Percentiles rank a stretch among this genome's conserved stretches.
Conservation (phyloP, 352 stramenopile genomes). For the Globisporangium alternatum region DNA sequence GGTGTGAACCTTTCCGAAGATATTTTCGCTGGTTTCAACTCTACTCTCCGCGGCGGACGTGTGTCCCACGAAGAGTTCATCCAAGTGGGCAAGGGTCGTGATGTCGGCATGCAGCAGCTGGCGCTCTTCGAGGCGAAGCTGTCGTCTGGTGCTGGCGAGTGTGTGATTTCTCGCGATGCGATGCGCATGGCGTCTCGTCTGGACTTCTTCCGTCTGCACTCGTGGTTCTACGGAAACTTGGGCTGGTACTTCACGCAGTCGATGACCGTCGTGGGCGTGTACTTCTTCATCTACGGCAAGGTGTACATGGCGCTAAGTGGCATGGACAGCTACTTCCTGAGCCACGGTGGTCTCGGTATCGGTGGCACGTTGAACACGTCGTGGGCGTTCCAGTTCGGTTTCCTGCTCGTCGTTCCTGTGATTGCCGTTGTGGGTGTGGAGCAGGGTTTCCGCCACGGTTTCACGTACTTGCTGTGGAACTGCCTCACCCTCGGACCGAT, state of each 20-base stretch:
- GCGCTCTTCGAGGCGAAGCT: slow-evolving; percentile 98
- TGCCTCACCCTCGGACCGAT: slow-evolving; percentile 97
- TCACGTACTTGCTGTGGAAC: slow-evolving; percentile 93
- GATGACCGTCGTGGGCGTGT: slow-evolving; percentile 97
- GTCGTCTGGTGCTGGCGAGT: slow-evolving; percentile 95
- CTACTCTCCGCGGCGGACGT: slow-evolving; percentile 64
- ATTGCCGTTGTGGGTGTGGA: slow-evolving; percentile 95
- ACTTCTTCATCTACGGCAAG: slow-evolving; percentile 98
- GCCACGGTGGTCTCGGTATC: slow-evolving; percentile 91
- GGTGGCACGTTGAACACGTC: slow-evolving; percentile 94
- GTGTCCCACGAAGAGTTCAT: slow-evolving; percentile 85
- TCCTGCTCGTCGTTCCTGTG: slow-evolving; percentile 96
- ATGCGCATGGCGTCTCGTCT: slow-evolving; percentile 94
- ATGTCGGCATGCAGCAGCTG: slow-evolving; percentile 98
- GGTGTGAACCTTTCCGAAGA: slow-evolving; percentile 86
- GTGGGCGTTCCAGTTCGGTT: slow-evolving; percentile 94
- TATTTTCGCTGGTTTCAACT: slow-evolving; percentile 89
- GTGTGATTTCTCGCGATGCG: slow-evolving; percentile 96
- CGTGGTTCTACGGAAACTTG: slow-evolving; percentile 99
- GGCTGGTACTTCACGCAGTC: slow-evolving; percentile 98
- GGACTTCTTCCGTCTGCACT: slow-evolving; percentile 97
- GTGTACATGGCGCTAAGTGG: slow-evolving; percentile 94
- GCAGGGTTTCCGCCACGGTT: slow-evolving; percentile 92
- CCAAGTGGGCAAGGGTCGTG: slow-evolving; percentile 95
- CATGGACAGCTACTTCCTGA: slow-evolving; percentile 90